phyloP scores from a whole-genome alignment of 192 early-diverging fungal genomes.

The Dissophora ornata region DNA sequence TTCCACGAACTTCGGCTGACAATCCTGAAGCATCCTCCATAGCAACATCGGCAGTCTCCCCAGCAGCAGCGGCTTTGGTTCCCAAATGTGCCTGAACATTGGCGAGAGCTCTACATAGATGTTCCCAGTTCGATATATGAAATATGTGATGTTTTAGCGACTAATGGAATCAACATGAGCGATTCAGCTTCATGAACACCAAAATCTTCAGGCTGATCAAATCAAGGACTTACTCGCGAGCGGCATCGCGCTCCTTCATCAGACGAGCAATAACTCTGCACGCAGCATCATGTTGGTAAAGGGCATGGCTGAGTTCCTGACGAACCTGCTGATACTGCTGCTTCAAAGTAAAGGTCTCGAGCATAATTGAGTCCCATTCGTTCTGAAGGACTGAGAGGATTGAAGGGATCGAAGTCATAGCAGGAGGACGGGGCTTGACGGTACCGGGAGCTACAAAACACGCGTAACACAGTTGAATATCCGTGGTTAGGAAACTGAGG shows the following conservation, averaged over 20 bases:
- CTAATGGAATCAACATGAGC: neutral
- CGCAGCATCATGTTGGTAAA: conserved; percentile 97
- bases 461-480: too few relatives aligned
- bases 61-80: conserved; percentile 49
- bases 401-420: conserved; percentile 91
- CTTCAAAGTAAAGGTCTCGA: conserved; percentile 93
- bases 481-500: too few relatives aligned
- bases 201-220: too few relatives aligned
- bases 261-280: conserved; percentile 94
- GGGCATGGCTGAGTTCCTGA: conserved; percentile 92
- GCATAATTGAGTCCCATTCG: conserved; percentile 96
- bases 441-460: conserved; percentile 70
- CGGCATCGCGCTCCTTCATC: conserved; percentile 91
- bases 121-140: too few relatives aligned
- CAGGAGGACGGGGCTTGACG: conserved; percentile 89
- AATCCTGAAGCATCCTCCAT: conserved; percentile 66
- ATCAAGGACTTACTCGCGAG: conserved; percentile 68
- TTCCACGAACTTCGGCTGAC: conserved; percentile 59
- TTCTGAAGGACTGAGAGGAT: conserved; percentile 90
- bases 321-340: conserved; percentile 91
- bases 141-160: too few relatives aligned
- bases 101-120: conserved; percentile 64
- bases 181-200: neutral
- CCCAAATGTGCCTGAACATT: conserved; percentile 70
- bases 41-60: conserved; percentile 33